Base-by-base conservation (phyloP, 164 flowering plant genomes). In the Berberis thunbergii region DNA sequence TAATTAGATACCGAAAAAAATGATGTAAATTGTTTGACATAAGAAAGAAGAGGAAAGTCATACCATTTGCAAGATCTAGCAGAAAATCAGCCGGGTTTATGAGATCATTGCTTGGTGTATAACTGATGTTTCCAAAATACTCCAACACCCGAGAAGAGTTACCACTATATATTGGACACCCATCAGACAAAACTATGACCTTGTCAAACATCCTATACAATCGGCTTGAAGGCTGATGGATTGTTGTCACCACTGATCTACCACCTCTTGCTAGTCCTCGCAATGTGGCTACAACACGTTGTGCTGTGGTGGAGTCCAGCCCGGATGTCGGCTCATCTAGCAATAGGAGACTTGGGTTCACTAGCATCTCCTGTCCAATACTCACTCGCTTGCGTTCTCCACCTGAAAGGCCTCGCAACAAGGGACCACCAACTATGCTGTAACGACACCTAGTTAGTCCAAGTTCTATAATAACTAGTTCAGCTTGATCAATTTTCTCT, bases 241-340 rank as follows among this genome's bases (percentile, higher is more conserved):
- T 82, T 13, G 97, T 93, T 6, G 96, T 81, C 4, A 93, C 70
- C 57, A 93, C 80, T 2, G 96, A 81, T 66, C 96, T 69, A 0
- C 96, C 98, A 0, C 90, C 96, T 2, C 80, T 77, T 0, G 97
- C 97, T 63, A 93, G 74, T 62, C 80, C 77, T 39, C 75, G 75
- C 55, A 90, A 65, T 42, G 91, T 84, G 3, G 74, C 73, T 13
- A 93, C 69, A 4, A 88, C 83, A 7, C 90, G 77, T 58, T 79
- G 87, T 1, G 98, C 94, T 8, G 97, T 88, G 58, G 98, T 93
- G 8, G 98, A 88, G 64, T 90, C 98, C 6, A 93, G 84, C 59
- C 98, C 98, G 0, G 98, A 93, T 0, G 97, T 93, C 9, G 98
- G 98, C 76, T 93, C 98, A 69, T 93, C 98, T 2, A 93, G 70